Evolutionary conservation across 805 yeast species (phyloP), one percentile per base, ranked within the genome.

Genomic region (Wickerhamiella sorbophila): DNA sequence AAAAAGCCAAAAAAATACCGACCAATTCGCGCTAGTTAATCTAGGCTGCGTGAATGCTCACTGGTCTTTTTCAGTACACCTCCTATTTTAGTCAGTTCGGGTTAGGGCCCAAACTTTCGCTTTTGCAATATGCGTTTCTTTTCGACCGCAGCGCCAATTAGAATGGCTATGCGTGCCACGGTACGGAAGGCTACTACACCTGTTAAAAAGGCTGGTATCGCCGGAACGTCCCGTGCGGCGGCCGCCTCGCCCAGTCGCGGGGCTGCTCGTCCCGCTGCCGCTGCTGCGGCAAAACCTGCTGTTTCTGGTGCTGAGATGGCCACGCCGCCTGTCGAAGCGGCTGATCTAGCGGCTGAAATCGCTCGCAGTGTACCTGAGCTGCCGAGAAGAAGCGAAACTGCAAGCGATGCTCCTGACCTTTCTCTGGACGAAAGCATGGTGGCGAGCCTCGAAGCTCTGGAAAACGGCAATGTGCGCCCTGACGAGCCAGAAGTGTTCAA

Each of bases 371-470:
- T 44, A 3, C 43, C 44, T 4, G 43, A 40, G 10, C 26, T 42
- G 14, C 38, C 35, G 8, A 20, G 34, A 2, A 31, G 29, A 5
- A 38, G n/a, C 10, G 33, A 20, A 5, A 20, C 32, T 2, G 43
- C 14, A 4, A 15, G 34, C 2, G 24, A 10, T 14, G 17, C 29
- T 24, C 10, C 29, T 5, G 34, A 24, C 12, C 29, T 32, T 5
- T 15, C 42, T 16, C 31, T 43, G n/a, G 43, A 43, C 26, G 42
- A 40, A 6, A 29, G 19, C 12, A 41, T 46, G 36, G 44, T 44
- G 22, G 15, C 37, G 10, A 33, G 38, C 15, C 31, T 44, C 15
- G 40, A 33, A 17, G 37, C 19, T 4, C 39, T 44, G 14, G 48
- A 45, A 31, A 15, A 16, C 31, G 38, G 22, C 2, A 31, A 29